phyloP scores from a whole-genome alignment of 2,329 filamentous ascomycete species.

The Berkeleyomyces basicola region DNA sequence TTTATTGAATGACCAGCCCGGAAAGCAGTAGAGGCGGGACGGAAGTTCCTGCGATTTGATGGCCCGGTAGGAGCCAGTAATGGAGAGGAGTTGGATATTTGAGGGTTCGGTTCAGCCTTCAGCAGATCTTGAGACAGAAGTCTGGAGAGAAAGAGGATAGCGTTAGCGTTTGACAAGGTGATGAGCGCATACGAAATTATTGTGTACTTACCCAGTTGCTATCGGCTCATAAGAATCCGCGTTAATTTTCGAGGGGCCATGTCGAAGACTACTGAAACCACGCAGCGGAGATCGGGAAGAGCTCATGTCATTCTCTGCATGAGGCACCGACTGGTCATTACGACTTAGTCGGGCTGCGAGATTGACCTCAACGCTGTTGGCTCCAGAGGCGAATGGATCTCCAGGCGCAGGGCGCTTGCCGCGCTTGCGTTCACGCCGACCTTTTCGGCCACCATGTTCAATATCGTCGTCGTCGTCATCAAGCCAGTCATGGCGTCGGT shows the following conservation, averaged over 20 bases:
- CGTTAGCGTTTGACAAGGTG: not conserved
- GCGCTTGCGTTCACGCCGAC: conserved; percentile 8
- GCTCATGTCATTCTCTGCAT: conserved; percentile 14
- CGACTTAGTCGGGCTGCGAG: conserved; percentile 28
- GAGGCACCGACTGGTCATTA: conserved; percentile 19
- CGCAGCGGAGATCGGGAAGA: conserved; percentile 25
- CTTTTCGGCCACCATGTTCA: conserved; percentile 14
- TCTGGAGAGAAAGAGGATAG: not conserved
- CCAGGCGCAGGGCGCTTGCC: not conserved
- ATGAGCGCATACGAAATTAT: not conserved
- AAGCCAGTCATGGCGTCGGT: conserved; percentile 22
- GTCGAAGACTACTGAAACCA: conserved; percentile 18
- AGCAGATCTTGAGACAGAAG: not conserved
- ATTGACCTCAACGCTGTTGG: conserved; percentile 34
- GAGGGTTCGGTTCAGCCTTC: not conserved
- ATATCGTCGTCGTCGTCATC: conserved; percentile 11
- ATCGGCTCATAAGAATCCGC: not conserved
- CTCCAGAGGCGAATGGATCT: conserved; percentile 23
- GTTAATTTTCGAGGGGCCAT: not conserved
- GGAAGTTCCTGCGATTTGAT: conserved; percentile 16
- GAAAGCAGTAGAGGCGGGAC: not conserved
- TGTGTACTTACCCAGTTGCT: not conserved
- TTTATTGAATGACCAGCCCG: not conserved
- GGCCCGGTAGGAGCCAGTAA: conserved; percentile 16
- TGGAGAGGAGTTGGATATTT: conserved; percentile 17